Base-by-base conservation (phyloP, 371 early-diverging fungal species). In the Mortierella sp. region DNA sequence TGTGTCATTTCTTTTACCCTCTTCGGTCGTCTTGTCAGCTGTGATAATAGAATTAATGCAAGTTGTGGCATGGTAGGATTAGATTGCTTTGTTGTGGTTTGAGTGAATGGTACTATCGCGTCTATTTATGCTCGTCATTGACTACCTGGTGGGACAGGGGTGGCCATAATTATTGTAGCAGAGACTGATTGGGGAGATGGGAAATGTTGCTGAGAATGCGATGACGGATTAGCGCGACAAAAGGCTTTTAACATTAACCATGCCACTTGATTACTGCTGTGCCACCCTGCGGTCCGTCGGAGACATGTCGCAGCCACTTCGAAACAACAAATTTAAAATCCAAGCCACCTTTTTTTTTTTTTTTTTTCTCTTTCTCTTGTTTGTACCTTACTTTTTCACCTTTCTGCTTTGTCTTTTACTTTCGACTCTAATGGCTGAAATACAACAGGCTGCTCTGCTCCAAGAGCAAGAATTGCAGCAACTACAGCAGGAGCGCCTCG, bases 71-170 rank as follows among this genome's bases (percentile, higher is more conserved):
- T 35, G 55, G n/a, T 24, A 0, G 2, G 0, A 24, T 54, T 10
- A 10, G 55, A 54, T 22, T 54, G 3, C 35, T 5, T 24, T 18
- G 43, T 16, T 43, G 43, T 2, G n/a, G 61, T 22, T 30, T 14
- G 40, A 37, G 5, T 37, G 35, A 32, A 37, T 22, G 43, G 63
- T 64, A 64, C 30, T 49, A 51, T 45, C 28, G 30, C 28, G 16
- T 65, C 3, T 18, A 35, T 32, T 6, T 59, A 11, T 16, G 10
- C 11, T 32, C 5, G 3, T 60, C 11, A 39, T 39, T 60, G 61
- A 60, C 45, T 65, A 66, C 66, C 66, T 66, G 66, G 16, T 55
- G 65, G 55, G 0, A 26, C 58, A 40, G 43, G 47, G 58, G 66
- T 35, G 8, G 66, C 39, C 66, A 66, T 66, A 40, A 39, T 58